Evolutionary conservation across 768 basidiomycete genomes (phyloP).

Genomic region (Candolleomyces efflorescens): DNA sequence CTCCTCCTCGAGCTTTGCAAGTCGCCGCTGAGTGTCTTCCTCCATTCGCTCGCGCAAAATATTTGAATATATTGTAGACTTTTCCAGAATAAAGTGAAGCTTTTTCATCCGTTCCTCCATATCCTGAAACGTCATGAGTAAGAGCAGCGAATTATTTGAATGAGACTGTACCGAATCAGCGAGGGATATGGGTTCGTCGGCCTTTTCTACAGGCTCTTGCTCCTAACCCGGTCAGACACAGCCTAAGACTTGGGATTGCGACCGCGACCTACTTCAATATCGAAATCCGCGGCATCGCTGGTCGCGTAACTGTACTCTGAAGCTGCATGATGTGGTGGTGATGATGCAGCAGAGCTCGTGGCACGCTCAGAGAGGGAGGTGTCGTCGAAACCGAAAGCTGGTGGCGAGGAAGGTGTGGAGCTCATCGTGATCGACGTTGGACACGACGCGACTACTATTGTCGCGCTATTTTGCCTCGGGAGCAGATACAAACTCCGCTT

Average conservation of each 20-base stretch:
- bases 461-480: neutral
- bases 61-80: conserved; percentile 70
- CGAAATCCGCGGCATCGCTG: conserved; percentile 11
- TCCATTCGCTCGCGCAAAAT: conserved; percentile 77
- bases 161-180: conserved; percentile 11
- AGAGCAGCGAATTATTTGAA: neutral
- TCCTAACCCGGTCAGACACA: neutral
- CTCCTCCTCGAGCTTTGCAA: conserved; percentile 18
- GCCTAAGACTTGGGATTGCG: neutral
- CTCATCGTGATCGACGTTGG: conserved; percentile 14
- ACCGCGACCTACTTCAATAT: neutral
- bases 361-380: conserved; percentile 2
- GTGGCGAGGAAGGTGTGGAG: conserved; percentile 16
- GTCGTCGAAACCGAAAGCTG: conserved; percentile 13
- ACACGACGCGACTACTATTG: neutral
- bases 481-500: conserved; percentile 1
- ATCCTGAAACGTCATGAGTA: conserved; percentile 32
- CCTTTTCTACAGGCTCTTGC: neutral
- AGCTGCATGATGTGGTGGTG: conserved; percentile 18
- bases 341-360: conserved; percentile 21
- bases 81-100: conserved; percentile 67
- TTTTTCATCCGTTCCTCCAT: conserved; percentile 44
- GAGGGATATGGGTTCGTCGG: neutral
- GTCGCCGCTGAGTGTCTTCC: conserved; percentile 37
- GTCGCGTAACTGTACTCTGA: conserved; percentile 23